These are phyloP conservation scores for Phaeodactylum tricornutum DNA, from an alignment of 108 stramenopile genomes.

Conservation along the genomic window DNA sequence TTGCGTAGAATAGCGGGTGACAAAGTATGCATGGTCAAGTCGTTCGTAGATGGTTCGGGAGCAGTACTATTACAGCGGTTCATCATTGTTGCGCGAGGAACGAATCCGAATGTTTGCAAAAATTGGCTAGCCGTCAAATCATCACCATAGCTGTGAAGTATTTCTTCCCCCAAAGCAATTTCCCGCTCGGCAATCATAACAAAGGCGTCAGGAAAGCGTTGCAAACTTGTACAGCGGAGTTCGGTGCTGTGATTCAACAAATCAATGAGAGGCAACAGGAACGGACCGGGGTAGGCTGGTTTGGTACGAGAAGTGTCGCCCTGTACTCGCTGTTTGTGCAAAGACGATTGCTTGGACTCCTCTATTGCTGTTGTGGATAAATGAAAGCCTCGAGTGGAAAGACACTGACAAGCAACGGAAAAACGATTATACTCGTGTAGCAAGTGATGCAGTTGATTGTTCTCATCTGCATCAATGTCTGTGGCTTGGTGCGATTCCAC, in stretches of 20 bases:
- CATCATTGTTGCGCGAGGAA: constrained; percentile 10
- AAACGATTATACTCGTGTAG: constrained; percentile 30
- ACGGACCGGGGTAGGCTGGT: constrained; percentile 57
- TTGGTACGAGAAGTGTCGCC: no score
- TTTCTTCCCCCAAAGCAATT: constrained; percentile 48
- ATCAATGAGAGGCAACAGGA: constrained; percentile 71
- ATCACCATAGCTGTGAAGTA: constrained; percentile 70
- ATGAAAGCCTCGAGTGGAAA: constrained; percentile 79
- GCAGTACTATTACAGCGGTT: constrained; percentile 1
- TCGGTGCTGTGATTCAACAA: constrained; percentile 63
- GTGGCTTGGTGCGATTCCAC: constrained; percentile 6
- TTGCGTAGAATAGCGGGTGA: constrained; percentile 39
- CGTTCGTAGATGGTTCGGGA: background rate
- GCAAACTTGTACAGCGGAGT: constrained; percentile 47
- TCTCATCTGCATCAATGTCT: constrained; percentile 15
- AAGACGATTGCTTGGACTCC: no score
- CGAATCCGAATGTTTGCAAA: constrained; percentile 81
- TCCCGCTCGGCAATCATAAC: constrained; percentile 64
- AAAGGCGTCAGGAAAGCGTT: constrained; percentile 27
- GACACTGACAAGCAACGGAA: constrained; percentile 47
- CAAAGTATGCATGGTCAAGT: constrained; percentile 8
- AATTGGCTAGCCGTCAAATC: constrained; percentile 56
- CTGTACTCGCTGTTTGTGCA: no score
- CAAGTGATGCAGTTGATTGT: constrained; percentile 1
- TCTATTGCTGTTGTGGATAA: constrained; percentile 8